phyloP scores from a whole-genome alignment of 352 stramenopile genomes.

The Phytophthora idaei region DNA sequence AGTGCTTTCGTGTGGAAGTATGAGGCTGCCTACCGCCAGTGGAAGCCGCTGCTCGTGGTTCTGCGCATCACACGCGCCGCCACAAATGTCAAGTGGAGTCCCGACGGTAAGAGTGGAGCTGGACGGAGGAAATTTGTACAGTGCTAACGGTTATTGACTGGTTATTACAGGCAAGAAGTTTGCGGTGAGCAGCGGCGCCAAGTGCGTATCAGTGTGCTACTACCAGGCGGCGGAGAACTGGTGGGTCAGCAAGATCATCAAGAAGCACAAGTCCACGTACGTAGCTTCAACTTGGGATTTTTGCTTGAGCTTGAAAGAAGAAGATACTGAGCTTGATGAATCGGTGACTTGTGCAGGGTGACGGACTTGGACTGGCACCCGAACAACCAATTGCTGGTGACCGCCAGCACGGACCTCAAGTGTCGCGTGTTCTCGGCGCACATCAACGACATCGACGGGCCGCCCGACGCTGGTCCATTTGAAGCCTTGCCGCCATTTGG shows the following conservation, averaged over 20 bases:
- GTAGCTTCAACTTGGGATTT: conserved; percentile 36
- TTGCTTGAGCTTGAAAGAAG: neutral
- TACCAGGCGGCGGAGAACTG: conserved; percentile 94
- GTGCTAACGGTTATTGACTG: conserved; percentile 9
- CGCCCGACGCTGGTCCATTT: conserved; percentile 77
- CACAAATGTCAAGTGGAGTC: conserved; percentile 94
- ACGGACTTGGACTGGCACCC: conserved; percentile 93
- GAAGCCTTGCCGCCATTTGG: conserved; percentile 77
- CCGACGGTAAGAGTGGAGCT: conserved; percentile 63
- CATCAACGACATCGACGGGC: conserved; percentile 80
- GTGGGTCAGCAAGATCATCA: conserved; percentile 97
- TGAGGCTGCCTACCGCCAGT: conserved; percentile 82
- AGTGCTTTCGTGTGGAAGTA: conserved; percentile 96
- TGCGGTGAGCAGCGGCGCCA: conserved; percentile 91
- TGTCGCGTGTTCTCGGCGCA: conserved; percentile 93
- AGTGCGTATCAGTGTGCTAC: conserved; percentile 94
- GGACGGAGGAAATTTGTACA: neutral
- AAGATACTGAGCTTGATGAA: neutral
- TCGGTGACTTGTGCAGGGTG: conserved; percentile 45
- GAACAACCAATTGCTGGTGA: conserved; percentile 92
- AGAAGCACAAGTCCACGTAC: conserved; percentile 96
- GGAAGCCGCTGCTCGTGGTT: conserved; percentile 93
- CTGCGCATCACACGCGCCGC: conserved; percentile 92
- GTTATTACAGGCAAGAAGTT: conserved; percentile 87
- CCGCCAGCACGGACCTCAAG: conserved; percentile 92